Evolutionary conservation across 2,329 filamentous ascomycete genomes (phyloP), one percentile per base, ranked within the genome.

Genomic region (Colletotrichum orchidophilum): DNA sequence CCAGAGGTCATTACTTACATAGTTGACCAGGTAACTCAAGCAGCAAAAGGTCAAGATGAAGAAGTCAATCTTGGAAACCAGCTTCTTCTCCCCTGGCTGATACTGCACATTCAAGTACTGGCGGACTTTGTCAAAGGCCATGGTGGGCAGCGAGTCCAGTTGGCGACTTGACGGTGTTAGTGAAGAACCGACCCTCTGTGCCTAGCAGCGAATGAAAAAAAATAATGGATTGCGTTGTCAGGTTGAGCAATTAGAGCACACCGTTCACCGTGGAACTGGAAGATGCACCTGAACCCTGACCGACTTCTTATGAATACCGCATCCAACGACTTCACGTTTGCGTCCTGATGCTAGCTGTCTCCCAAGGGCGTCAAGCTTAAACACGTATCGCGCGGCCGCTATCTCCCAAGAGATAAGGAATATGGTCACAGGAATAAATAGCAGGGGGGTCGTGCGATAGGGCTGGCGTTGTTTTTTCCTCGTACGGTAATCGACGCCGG

Each of bases 31-130:
- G 75, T 88, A 89, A 74, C 83, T 86, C 60, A 91, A 76, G 75
- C 89, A 91, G 78, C 89, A 91, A 75, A 91, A 91, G 0, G 87
- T 89, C 54, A 91, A 78, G 74, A 91, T 91, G 79, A 91, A 91
- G 75, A 90, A 91, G 76, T 91, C 89, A 58, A 90, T 87, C 80
- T 89, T 90, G 50, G 82, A 84, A 6, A 91, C 80, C 33, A 91
- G 78, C 70, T 81, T 82, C 35, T 80, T 78, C 76, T 85, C 83
- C 2, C 80, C 81, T 0, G 82, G 81, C 29, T 78, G 76, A 53
- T 82, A 80, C 15, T 80, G 75, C 26, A 70, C 74, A 60, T 78
- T 73, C 53, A 83, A 73, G 66, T 84, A 82, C 12, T 77, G 75
- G 63, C 77, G 76, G n/a, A 81, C 29, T 42, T 71, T 72, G 21